Evolutionary conservation across 257 asterid genomes (phyloP), one percentile per base, ranked within the genome.

Genomic region (Fraxinus americana): DNA sequence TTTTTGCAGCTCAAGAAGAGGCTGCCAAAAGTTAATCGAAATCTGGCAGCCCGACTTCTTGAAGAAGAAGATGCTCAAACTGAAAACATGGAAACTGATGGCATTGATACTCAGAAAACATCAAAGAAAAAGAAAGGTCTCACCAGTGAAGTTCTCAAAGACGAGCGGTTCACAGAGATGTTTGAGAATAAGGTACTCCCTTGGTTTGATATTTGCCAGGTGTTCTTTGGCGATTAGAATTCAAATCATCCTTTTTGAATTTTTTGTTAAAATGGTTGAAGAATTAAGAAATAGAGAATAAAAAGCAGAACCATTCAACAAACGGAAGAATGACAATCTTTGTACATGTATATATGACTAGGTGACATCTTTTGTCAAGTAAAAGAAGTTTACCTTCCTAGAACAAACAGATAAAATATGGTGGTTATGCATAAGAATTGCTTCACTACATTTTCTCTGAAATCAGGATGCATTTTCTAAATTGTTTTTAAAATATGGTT

Each of bases 71-170:
- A 88, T 80, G 91, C 88, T 75, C 94, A 86, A 72, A 82, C 83
- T 80, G 88, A 88, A 50, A 82, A 85, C 82, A 75, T 75, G 75
- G 88, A 68, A 67, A 83, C 21, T 85, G 96, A 85, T 78, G 90
- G 23, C 73, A 84, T 35, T 76, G 92, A 89, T 77, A 72, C 84
- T 54, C 89, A 71, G 81, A 88, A 88, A 82, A 73, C 78, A 74
- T 75, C 89, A 29, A 93, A 91, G 97, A 95, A 89, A 77, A 92
- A 90, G 96, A 93, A 87, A 77, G 97, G 91, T 72, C 91, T 93
- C 80, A 85, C 96, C 82, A 80, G 75, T 74, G 91, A 88, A 71
- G 79, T 88, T 82, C 82, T 93, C 85, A 83, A 90, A 77, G 99
- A 95, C 77, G 92, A 89, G 19, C 87, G 99, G 82, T 95, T 95